Conservation (phyloP, 106 monocot species). For the Dendrobium catenatum region DNA sequence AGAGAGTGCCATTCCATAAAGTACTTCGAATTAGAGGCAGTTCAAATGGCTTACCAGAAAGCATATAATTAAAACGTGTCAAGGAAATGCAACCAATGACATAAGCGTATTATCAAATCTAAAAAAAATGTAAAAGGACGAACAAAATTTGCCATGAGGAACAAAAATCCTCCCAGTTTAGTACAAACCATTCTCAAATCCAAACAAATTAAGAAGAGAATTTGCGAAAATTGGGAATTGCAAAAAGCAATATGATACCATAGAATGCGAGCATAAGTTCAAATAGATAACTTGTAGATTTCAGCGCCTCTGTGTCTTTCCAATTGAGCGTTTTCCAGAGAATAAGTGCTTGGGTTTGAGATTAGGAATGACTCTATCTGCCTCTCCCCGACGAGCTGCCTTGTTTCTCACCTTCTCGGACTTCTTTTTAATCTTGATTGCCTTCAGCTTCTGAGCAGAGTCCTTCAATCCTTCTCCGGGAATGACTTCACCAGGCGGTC, state of each 20-base stretch:
- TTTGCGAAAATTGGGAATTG: background rate
- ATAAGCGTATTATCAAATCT: no score
- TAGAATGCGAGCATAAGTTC: no score
- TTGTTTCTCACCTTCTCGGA: constrained; percentile 65
- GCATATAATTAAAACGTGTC: no score
- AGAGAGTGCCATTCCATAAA: no score
- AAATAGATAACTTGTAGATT: background rate
- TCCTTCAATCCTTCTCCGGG: constrained; percentile 96
- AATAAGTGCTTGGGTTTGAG: constrained; percentile 93
- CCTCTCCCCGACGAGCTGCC: constrained; percentile 80
- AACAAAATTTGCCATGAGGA: no score
- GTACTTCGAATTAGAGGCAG: no score
- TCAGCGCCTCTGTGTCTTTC: constrained; percentile 76
- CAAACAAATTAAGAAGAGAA: no score
- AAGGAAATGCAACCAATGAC: no score
- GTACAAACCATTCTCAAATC: no score
- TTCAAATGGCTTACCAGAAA: no score
- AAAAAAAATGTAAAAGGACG: no score
- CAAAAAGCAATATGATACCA: background rate
- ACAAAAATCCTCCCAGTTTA: no score
- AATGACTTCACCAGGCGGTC: constrained; percentile 57
- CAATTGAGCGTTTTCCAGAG: constrained; percentile 79
- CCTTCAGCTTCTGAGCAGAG: constrained; percentile 67
- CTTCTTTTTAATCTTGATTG: constrained; percentile 60
- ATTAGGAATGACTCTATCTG: constrained; percentile 81